Percentiles rank a stretch among this genome's conserved stretches.
Conservation (phyloP, 192 early-diverging fungal species). For the Dimargaris cristalligena region DNA sequence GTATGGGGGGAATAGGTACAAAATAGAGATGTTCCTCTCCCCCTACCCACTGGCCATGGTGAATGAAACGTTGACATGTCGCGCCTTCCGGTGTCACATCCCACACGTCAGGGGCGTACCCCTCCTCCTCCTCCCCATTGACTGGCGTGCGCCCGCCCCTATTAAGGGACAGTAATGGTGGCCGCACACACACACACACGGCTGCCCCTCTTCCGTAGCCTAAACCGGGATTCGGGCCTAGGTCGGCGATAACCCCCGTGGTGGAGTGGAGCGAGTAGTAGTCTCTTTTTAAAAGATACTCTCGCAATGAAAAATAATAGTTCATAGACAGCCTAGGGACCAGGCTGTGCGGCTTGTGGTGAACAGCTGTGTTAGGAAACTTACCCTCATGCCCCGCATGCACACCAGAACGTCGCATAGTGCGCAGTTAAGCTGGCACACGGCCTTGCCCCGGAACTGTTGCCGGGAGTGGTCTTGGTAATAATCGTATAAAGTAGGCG, state of each 20-base stretch:
- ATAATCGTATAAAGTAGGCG: neutral
- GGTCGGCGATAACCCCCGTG: neutral
- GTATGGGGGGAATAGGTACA: too few species aligned
- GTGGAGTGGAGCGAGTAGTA: neutral
- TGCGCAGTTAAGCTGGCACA: conserved; percentile 44
- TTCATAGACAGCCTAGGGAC: neutral
- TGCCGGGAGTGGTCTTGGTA: neutral
- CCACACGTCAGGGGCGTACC: too few species aligned
- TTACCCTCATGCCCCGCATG: conserved; percentile 57
- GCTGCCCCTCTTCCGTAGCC: neutral
- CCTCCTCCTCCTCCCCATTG: too few species aligned
- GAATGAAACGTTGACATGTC: too few species aligned
- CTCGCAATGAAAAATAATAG: conserved; percentile 2
- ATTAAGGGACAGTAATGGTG: too few species aligned
- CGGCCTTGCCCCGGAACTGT: conserved; percentile 31
- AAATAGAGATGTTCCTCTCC: too few species aligned
- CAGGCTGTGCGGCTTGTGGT: neutral
- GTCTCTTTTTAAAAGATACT: neutral
- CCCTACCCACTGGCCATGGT: too few species aligned
- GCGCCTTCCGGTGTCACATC: too few species aligned
- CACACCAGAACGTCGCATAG: conserved; percentile 47
- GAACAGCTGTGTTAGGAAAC: conserved; percentile 13
- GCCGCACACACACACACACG: too few species aligned
- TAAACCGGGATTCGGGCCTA: neutral
- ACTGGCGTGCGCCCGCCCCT: too few species aligned